phyloP scores from a whole-genome alignment of 495 filamentous ascomycete genomes.

The Physcia stellaris region DNA sequence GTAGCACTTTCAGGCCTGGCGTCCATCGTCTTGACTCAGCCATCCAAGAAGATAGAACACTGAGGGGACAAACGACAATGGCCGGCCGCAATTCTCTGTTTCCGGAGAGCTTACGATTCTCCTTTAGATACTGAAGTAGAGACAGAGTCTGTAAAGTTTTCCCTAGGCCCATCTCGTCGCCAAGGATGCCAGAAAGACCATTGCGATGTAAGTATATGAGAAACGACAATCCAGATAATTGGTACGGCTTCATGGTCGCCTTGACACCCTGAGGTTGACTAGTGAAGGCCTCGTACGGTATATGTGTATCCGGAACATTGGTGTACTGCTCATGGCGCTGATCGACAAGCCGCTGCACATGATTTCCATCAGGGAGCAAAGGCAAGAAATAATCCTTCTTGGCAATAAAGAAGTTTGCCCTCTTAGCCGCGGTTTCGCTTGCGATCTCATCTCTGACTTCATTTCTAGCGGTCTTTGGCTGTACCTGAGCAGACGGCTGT shows the following conservation, averaged over 20 bases:
- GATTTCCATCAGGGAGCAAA: conserved; percentile 38
- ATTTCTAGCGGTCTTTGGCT: conserved; percentile 22
- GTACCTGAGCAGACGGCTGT: not conserved
- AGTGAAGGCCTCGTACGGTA: conserved; percentile 32
- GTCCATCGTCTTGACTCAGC: conserved; percentile 44
- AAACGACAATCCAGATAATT: conserved; percentile 47
- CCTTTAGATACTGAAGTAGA: conserved; percentile 37
- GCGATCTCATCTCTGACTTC: conserved; percentile 34
- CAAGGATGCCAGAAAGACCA: conserved; percentile 42
- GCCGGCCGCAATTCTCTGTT: conserved; percentile 31
- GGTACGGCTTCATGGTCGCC: conserved; percentile 48
- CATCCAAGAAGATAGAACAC: conserved; percentile 43
- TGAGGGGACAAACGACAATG: conserved; percentile 46
- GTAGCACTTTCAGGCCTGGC: conserved; percentile 37
- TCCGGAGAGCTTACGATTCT: conserved; percentile 16
- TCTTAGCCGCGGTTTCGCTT: conserved; percentile 28
- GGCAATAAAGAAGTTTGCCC: conserved; percentile 35
- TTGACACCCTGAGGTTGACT: conserved; percentile 33
- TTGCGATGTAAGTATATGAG: conserved; percentile 45
- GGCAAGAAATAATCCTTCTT: conserved; percentile 40
- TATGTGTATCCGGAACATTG: conserved; percentile 10
- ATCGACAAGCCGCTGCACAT: conserved; percentile 32
- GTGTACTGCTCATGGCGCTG: conserved; percentile 8
- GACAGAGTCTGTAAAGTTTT: conserved; percentile 48
- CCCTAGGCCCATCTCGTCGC: conserved; percentile 53